Evolutionary conservation across 768 basidiomycete species (phyloP).

Genomic region (Tricholoma flavovirens): DNA sequence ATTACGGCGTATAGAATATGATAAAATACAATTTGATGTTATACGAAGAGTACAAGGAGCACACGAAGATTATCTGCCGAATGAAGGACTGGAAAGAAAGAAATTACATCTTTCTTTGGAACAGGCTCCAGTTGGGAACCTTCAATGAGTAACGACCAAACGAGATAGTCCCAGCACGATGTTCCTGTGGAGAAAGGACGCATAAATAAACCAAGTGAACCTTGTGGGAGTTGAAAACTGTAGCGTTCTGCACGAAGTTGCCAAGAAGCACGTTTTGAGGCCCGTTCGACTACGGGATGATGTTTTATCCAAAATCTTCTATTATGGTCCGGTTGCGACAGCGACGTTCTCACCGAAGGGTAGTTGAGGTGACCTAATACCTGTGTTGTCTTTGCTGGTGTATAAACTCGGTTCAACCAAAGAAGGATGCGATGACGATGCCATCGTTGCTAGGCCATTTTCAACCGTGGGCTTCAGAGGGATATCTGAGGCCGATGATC

Average conservation of each 20-base stretch:
- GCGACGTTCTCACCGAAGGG: constrained; percentile 58
- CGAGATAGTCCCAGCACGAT: constrained; percentile 1
- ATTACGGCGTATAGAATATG: constrained; percentile 28
- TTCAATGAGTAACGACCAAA: constrained; percentile 5
- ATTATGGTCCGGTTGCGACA: constrained; percentile 42
- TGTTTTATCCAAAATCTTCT: constrained; percentile 12
- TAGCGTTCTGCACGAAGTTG: constrained; percentile 11
- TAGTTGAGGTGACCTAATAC: constrained; percentile 55
- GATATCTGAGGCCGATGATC: constrained; percentile 39
- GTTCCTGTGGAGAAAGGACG: constrained; percentile 28
- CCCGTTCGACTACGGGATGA: constrained; percentile 1
- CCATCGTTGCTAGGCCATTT: constrained; percentile 26
- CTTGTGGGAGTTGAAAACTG: constrained; percentile 20
- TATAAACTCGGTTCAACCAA: constrained; percentile 34
- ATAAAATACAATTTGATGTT: constrained; percentile 34
- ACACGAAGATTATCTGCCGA: constrained; percentile 8
- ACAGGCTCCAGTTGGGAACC: constrained; percentile 10
- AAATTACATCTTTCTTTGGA: constrained; percentile 12
- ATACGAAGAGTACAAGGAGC: constrained; percentile 30
- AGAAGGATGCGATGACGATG: constrained; percentile 23
- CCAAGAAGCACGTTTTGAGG: constrained; percentile 6
- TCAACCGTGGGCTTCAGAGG: constrained; percentile 38
- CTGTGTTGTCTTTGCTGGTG: constrained; percentile 35
- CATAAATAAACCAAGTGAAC: constrained; percentile 41
- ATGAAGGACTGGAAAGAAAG: constrained; percentile 10